These are phyloP conservation scores for Rhizopus stolonifer DNA, from an alignment of 371 early-diverging fungal species.

Conservation along the genomic window DNA sequence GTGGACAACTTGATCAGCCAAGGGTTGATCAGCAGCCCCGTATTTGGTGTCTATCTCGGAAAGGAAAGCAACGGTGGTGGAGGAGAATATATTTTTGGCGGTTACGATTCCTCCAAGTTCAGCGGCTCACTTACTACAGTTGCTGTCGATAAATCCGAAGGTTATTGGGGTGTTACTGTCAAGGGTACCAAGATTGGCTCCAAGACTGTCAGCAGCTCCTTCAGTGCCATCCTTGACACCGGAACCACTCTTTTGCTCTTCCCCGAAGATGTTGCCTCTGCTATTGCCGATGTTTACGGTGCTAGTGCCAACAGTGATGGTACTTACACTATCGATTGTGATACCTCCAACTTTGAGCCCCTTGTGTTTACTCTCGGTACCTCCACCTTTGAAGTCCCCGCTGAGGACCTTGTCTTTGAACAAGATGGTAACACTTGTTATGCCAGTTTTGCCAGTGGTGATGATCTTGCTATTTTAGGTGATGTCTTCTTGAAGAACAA, in stretches of 20 bases:
- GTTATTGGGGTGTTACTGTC: slow-evolving; percentile 7
- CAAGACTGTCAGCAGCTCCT: slow-evolving; percentile 6
- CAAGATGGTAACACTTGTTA: slow-evolving; percentile 12
- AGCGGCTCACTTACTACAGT: slow-evolving; percentile 50
- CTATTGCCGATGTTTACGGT: slow-evolving; percentile 12
- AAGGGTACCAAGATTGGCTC: slow-evolving; percentile 21
- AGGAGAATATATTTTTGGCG: slow-evolving; percentile 23
- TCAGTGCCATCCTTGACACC: slow-evolving; percentile 31
- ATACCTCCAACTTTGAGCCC: slow-evolving; percentile 12
- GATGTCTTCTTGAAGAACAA: slow-evolving; percentile 51
- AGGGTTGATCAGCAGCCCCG: slow-evolving; percentile 5
- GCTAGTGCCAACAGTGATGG: slow-evolving; percentile 21
- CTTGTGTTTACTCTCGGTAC: slow-evolving; percentile 14
- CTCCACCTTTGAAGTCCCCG: slow-evolving; percentile 1
- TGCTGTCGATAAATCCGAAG: slow-evolving; percentile 35
- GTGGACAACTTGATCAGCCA: slow-evolving; percentile 25
- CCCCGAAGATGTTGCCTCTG: slow-evolving; percentile 30
- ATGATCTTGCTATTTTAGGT: slow-evolving; percentile 34
- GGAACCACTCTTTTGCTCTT: slow-evolving; percentile 61
- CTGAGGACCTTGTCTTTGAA: slow-evolving; percentile 14
- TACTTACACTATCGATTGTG: slow-evolving; percentile 21
- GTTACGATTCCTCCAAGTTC: slow-evolving; percentile 40
- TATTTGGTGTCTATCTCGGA: no score
- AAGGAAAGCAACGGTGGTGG: no score
- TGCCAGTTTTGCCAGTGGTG: slow-evolving; percentile 18